Percentiles rank a stretch among this genome's conserved stretches.
Evolutionary conservation across 1,284 basidiomycete genomes (phyloP).

Genomic region (Sporisorium scitamineum): DNA sequence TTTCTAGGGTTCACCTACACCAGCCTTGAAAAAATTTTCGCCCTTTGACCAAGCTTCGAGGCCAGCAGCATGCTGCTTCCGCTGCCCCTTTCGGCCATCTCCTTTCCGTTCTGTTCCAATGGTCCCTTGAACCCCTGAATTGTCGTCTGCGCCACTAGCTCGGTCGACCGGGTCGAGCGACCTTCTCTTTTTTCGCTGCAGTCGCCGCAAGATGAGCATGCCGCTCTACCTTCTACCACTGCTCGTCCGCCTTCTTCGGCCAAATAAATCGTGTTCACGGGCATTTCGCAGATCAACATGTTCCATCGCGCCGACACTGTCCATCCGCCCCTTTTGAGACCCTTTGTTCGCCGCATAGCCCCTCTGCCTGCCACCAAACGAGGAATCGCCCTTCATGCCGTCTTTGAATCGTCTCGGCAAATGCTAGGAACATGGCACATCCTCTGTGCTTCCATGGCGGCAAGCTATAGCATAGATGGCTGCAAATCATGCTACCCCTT

Average conservation of each 20-base stretch:
- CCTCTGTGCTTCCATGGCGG: conserved; percentile 3
- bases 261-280: conserved; percentile 38
- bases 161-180: too few relatives aligned
- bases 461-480: conserved; percentile 22
- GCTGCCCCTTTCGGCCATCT: conserved; percentile 13
- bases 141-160: conserved; percentile 13
- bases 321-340: conserved; percentile 33
- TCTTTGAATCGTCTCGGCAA: conserved; percentile 19
- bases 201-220: conserved; percentile 7
- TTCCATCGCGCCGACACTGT: conserved; percentile 30
- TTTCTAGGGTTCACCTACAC: conserved; percentile 35
- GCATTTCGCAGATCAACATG: conserved; percentile 38
- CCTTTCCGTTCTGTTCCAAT: conserved; percentile 6
- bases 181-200: conserved; percentile 1
- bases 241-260: conserved; percentile 23
- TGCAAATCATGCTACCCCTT: conserved; percentile 1
- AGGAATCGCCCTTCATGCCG: conserved; percentile 11
- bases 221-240: conserved; percentile 19
- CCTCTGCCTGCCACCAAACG: conserved; percentile 1
- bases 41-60: neutral
- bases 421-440: conserved; percentile 30
- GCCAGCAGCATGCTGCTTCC: neutral
- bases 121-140: conserved; percentile 11
- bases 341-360: conserved; percentile 41
- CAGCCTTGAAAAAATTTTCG: conserved; percentile 16